Evolutionary conservation across 129 eudicot genomes (phyloP), one percentile per base, ranked within the genome.

Genomic region (Arctium minus): DNA sequence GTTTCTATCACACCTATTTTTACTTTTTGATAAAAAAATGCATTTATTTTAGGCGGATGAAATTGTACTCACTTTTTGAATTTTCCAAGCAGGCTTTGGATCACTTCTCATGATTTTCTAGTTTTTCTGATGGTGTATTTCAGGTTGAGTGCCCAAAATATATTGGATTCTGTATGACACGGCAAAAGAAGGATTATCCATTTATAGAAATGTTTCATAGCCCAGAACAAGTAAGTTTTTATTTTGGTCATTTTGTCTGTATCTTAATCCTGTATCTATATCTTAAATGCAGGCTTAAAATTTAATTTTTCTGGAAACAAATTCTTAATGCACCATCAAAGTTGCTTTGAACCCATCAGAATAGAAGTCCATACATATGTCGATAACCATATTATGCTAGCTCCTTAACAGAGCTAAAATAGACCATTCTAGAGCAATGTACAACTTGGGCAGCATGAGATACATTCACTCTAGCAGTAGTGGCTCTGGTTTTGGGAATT

Each of bases 61-160:
- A 60, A 60, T 18, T 6, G 33, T 44, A 46, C 11, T 46, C 29
- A 44, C 33, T 29, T 31, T 6, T 2, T 81, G 67, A 40, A 13
- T 44, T 69, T 67, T 75, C 31, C 29, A 33, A 33, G 31, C 40
- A 67, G 0, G 38, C 56, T 67, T n/a, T 60, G 33, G 15, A 8
- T 15, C 35, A 27, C 15, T 38, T 79, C 4, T 68, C 31, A 67
- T 69, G 18, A 1, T 33, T 74, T 73, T 48, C 18, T 82, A 30
- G 56, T 79, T 80, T 42, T 60, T 27, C 44, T 76, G 40, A 78
- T 81, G 85, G 74, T 44, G 56, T 81, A 53, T 86, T 86, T 75
- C 87, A 96, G 97, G 98, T 96, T 46, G 99, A 96, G 84, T 96
- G 98, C 78, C 98, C 99, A 36, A 96, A 96, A 77, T 96, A 88